A percentile compares a stretch with the other conserved stretches of the same genome.
Evolutionary conservation across 208 protist species (phyloP).

Genomic region (Trypanosoma grayi): DNA sequence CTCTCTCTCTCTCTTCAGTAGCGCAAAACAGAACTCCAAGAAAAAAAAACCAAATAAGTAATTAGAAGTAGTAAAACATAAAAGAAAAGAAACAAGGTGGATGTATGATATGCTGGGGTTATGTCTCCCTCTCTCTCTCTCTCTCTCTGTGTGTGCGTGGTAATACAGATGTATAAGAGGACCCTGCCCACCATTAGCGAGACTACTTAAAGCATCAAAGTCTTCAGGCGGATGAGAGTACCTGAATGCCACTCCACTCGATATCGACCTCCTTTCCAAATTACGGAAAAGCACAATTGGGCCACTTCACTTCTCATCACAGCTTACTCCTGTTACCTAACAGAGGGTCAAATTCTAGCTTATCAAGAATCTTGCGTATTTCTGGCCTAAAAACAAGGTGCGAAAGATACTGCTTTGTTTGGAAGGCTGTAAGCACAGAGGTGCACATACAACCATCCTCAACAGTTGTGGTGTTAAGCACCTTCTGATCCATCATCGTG

Average conservation of each 20-base stretch:
- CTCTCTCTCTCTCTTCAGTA: not conserved
- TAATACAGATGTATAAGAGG: too few relatives aligned
- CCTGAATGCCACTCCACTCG: not conserved
- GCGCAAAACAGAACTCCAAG: not conserved
- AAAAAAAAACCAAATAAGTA: not conserved
- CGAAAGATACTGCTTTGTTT: constrained; percentile 78
- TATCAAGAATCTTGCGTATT: constrained; percentile 24
- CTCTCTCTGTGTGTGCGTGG: too few relatives aligned
- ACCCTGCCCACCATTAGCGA: too few relatives aligned
- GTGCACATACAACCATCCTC: constrained; percentile 48
- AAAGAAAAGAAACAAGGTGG: too few relatives aligned
- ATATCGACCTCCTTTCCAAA: not conserved
- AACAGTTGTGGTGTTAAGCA: constrained; percentile 69
- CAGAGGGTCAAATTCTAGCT: constrained; percentile 16
- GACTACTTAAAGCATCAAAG: too few relatives aligned
- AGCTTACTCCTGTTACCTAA: constrained; percentile 20
- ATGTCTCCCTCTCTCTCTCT: too few relatives aligned
- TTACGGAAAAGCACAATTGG: not conserved
- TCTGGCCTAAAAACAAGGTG: constrained; percentile 40
- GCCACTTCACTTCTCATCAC: not conserved
- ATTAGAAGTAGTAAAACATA: too few relatives aligned
- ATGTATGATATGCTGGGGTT: too few relatives aligned
- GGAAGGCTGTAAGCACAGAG: constrained; percentile 63
- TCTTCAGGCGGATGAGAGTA: too few relatives aligned
- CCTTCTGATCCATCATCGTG: constrained; percentile 63